Evolutionary conservation across 768 basidiomycete genomes (phyloP).

Genomic region (Phlegmacium glaucopus): DNA sequence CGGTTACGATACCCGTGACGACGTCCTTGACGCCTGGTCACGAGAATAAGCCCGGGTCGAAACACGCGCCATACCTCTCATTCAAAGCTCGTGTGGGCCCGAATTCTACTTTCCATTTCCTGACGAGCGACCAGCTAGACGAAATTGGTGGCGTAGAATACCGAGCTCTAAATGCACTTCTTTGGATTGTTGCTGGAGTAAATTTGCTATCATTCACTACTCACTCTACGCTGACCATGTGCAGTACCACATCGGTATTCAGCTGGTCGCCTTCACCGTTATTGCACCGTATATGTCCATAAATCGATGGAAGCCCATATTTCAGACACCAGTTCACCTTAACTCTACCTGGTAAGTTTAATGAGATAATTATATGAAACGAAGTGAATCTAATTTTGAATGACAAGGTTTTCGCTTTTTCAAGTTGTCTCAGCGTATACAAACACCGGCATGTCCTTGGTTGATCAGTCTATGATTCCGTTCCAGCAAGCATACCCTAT

Average conservation of each 20-base stretch:
- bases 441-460: constrained; percentile 84
- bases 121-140: constrained; percentile 82
- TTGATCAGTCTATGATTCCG: constrained; percentile 88
- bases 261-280: constrained; percentile 66
- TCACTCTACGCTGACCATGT: not conserved
- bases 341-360: not conserved
- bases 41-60: constrained; percentile 38
- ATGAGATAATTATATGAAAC: too few relatives aligned
- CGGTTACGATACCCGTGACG: constrained; percentile 73
- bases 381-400: not conserved
- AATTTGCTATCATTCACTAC: constrained; percentile 25
- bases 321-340: constrained; percentile 50
- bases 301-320: constrained; percentile 54
- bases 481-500: constrained; percentile 85
- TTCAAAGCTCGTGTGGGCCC: constrained; percentile 85
- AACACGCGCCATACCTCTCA: constrained; percentile 72
- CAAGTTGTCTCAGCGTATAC: constrained; percentile 86
- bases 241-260: constrained; percentile 77
- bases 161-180: constrained; percentile 71
- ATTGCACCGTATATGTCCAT: constrained; percentile 79
- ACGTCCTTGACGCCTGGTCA: constrained; percentile 51
- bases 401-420: constrained; percentile 76
- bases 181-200: constrained; percentile 79
- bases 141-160: constrained; percentile 95
- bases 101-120: constrained; percentile 66